These are phyloP conservation scores for Strobilomyces confusus DNA, from an alignment of 768 basidiomycete species.

Conservation along the genomic window DNA sequence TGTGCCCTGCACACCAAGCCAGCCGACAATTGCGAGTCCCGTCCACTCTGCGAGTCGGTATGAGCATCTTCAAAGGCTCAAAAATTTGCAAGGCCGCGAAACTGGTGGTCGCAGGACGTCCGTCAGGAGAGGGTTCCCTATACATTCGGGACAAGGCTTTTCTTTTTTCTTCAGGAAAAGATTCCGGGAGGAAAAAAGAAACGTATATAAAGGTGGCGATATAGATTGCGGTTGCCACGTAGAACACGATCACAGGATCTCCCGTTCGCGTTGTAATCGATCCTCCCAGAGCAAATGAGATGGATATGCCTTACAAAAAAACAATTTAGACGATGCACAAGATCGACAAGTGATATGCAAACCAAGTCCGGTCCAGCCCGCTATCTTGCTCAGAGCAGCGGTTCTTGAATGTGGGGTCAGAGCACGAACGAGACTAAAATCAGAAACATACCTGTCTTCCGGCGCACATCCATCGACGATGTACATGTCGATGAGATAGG, in stretches of 20 bases:
- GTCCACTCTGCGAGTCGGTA: constrained; percentile 13
- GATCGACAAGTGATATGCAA: background rate
- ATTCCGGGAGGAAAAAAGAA: constrained; percentile 27
- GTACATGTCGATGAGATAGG: constrained; percentile 27
- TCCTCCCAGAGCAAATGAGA: constrained; percentile 31
- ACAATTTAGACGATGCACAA: background rate
- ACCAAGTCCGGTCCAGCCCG: constrained; percentile 32
- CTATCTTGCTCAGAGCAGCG: constrained; percentile 20
- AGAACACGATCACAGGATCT: constrained; percentile 22
- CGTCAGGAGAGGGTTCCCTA: background rate
- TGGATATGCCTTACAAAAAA: constrained; percentile 16
- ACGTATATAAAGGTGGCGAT: constrained; percentile 19
- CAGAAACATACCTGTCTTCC: constrained; percentile 21
- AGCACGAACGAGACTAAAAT: background rate
- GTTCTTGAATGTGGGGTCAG: constrained; percentile 22
- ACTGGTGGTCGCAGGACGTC: background rate
- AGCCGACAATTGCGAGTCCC: constrained; percentile 29
- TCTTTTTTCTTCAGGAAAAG: constrained; percentile 26
- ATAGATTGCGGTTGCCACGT: constrained; percentile 15
- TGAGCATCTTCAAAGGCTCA: constrained; percentile 22
- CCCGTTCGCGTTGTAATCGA: constrained; percentile 25
- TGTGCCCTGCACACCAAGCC: constrained; percentile 27
- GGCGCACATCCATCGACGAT: constrained; percentile 24
- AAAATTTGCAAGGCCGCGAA: constrained; percentile 9
- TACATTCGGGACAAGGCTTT: constrained; percentile 11